Base-by-base conservation (phyloP, 805 yeast species). In the Kodamaea neixiangensis region DNA sequence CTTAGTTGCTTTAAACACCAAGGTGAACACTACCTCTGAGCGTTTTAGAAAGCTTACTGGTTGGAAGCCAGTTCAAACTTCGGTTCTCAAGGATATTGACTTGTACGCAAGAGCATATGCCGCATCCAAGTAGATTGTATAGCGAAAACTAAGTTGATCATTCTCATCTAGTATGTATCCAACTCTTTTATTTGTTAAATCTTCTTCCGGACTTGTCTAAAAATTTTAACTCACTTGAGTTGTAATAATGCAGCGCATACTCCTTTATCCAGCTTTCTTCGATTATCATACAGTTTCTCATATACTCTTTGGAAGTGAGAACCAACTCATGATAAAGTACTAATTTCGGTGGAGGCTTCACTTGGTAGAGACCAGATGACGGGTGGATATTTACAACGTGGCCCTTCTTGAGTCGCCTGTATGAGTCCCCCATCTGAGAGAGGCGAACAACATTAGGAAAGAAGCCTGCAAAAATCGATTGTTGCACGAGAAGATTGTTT, bases 381-480 rank as follows among this genome's bases (percentile, higher is more conserved):
- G 99, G 99, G 60, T 93, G 99, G 29, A 93, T 76, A 60, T 73
- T 78, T 1, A 90, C 93, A n/a, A 82, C 78, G 54, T 88, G 86
- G 37, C 85, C 84, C 54, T 83, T 84, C 57, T 82, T 82, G 31
- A 84, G 66, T 1, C 89, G 77, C 7, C 83, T 77, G 63, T 86
- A 90, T 47, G 84, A 80, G 29, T 88, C 89, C 2, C 92, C 96
- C 56, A 73, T 69, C 47, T 76, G 74, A 19, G 81, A 76, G 19
- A 89, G 68, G 38, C 80, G 69, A 0, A 89, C 88, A 1, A 84
- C 68, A 53, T 87, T 83, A 14, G 87, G 75, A 64, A 87, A 88
- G 55, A 79, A 87, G 1, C 96, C 96, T 0, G 89, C 66, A 14
- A 85, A 73, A 2, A 87, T 65, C 0, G 87, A 73, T 58, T 79